These are phyloP conservation scores for Phytophthora idaei DNA, from an alignment of 352 stramenopile genomes.

Conservation along the genomic window DNA sequence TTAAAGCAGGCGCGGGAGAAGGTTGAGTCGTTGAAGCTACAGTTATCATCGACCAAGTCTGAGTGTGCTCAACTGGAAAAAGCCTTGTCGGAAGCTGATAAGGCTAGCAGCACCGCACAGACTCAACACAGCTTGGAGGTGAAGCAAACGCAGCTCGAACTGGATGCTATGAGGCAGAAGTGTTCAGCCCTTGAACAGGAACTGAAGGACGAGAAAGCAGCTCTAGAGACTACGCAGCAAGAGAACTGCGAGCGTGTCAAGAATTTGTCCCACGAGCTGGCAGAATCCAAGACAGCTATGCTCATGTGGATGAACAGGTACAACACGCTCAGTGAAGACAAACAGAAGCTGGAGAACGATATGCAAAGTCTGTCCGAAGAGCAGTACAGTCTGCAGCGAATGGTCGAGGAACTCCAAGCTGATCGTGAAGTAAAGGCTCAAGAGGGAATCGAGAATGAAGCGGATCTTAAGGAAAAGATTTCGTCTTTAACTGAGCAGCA, in stretches of 20 bases:
- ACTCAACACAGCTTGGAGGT: slow-evolving; percentile 9
- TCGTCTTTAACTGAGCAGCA: slow-evolving; percentile 28
- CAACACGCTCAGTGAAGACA: slow-evolving; percentile 43
- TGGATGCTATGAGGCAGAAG: slow-evolving; percentile 18
- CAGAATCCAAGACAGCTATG: slow-evolving; percentile 60
- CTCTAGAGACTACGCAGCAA: slow-evolving; percentile 20
- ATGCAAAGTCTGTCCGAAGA: slow-evolving; percentile 36
- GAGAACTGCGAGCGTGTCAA: slow-evolving; percentile 16
- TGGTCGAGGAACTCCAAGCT: slow-evolving; percentile 30
- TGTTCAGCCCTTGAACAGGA: slow-evolving; percentile 11
- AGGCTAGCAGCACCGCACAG: slow-evolving; percentile 6
- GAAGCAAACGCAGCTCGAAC: slow-evolving; percentile 21
- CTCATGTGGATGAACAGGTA: slow-evolving; percentile 79
- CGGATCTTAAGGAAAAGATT: slow-evolving; percentile 20
- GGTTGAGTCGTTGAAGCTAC: slow-evolving; percentile 24
- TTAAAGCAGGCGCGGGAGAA: slow-evolving; percentile 37
- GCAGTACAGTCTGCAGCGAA: slow-evolving; percentile 34
- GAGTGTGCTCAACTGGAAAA: slow-evolving; percentile 31
- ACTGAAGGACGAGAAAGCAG: slow-evolving; percentile 6
- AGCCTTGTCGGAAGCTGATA: slow-evolving; percentile 11
- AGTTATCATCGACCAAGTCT: slow-evolving; percentile 24
- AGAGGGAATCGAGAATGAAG: slow-evolving; percentile 8
- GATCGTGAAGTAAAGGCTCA: slow-evolving; percentile 14
- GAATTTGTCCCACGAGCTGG: slow-evolving; percentile 45
- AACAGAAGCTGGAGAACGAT: slow-evolving; percentile 39